Percentiles rank a stretch among this genome's conserved stretches.
These are phyloP conservation scores for Pseudevernia furfuracea DNA, from an alignment of 495 filamentous ascomycete species.

Conservation along the genomic window DNA sequence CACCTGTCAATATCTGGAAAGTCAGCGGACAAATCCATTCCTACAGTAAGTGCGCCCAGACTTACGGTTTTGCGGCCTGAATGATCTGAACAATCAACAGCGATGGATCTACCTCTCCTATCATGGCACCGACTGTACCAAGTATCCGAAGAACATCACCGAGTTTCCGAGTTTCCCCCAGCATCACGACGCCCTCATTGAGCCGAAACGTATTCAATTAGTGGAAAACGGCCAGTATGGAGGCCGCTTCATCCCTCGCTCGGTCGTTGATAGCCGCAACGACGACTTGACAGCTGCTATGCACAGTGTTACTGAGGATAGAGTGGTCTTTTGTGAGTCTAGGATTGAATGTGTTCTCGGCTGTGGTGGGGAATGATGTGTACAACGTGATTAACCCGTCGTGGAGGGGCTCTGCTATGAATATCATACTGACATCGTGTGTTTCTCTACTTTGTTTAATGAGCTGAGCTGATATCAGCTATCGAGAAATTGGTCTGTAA, in stretches of 20 bases:
- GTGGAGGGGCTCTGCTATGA: no score
- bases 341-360: not conserved
- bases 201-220: not conserved
- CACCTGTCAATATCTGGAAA: not conserved
- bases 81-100: not conserved
- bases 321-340: not conserved
- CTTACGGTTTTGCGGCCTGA: not conserved
- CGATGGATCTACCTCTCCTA: not conserved
- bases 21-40: not conserved
- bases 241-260: not conserved
- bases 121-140: not conserved
- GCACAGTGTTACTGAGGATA: not conserved
- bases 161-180: not conserved
- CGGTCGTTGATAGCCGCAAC: not conserved
- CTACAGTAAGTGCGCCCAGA: not conserved
- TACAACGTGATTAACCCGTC: not conserved
- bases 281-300: not conserved
- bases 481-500: no score
- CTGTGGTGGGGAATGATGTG: not conserved
- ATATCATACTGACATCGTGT: no score
- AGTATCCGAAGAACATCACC: not conserved
- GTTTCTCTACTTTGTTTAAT: no score
- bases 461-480: no score
- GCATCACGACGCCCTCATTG: not conserved
- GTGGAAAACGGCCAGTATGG: not conserved